Percentiles rank a stretch among this genome's conserved stretches.
These are phyloP conservation scores for Candida arabinofermentans DNA, from an alignment of 805 yeast genomes.

Conservation along the genomic window DNA sequence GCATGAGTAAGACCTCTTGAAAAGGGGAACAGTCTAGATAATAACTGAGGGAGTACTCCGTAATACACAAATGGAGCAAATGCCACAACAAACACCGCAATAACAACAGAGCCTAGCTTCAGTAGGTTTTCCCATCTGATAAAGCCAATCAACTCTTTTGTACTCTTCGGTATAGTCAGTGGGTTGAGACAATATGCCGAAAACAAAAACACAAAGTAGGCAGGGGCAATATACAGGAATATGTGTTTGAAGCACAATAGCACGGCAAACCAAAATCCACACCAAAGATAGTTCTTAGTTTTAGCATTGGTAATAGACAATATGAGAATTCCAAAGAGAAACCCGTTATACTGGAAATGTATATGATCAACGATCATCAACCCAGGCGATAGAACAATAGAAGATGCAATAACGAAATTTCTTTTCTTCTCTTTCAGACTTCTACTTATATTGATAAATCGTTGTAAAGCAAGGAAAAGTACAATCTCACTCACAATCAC, in stretches of 20 bases:
- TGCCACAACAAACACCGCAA: conserved; percentile 58
- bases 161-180: conserved; percentile 16
- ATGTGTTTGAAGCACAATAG: conserved; percentile 93
- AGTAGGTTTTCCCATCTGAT: conserved; percentile 54
- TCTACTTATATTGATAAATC: conserved; percentile 52
- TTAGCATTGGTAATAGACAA: conserved; percentile 71
- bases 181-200: conserved; percentile 64
- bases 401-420: conserved; percentile 73
- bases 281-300: conserved; percentile 47
- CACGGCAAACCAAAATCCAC: conserved; percentile 68
- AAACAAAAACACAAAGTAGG: conserved; percentile 76
- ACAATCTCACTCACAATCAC: conserved; percentile 77
- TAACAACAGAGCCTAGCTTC: conserved; percentile 60
- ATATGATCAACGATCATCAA: conserved; percentile 88
- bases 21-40: conserved; percentile 81
- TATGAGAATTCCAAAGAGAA: conserved; percentile 80
- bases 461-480: conserved; percentile 65
- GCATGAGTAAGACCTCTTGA: conserved; percentile 95
- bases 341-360: conserved; percentile 96
- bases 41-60: conserved; percentile 58
- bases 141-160: conserved; percentile 11
- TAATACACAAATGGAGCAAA: conserved; percentile 74
- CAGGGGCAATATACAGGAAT: conserved; percentile 89
- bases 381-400: conserved; percentile 86
- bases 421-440: conserved; percentile 37